phyloP scores from a whole-genome alignment of 495 filamentous ascomycete genomes.

The Penicillium coffeae region DNA sequence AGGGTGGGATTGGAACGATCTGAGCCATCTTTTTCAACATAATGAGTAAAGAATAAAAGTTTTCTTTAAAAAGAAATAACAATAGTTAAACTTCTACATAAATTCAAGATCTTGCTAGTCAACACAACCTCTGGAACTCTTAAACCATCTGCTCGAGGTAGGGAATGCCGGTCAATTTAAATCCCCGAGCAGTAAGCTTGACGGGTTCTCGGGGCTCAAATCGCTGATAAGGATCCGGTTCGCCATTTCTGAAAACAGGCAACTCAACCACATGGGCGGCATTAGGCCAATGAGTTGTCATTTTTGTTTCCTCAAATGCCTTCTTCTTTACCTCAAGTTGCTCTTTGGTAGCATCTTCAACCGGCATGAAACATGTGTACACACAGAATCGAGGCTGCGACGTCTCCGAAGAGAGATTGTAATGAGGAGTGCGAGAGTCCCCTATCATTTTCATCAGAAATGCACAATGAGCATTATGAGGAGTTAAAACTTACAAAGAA shows the following conservation, averaged over 20 bases:
- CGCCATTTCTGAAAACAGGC: slow-evolving; percentile 16
- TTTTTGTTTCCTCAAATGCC: slow-evolving; percentile 22
- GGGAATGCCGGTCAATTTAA: slow-evolving; percentile 27
- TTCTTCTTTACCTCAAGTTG: slow-evolving; percentile 22
- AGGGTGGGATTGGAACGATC: slow-evolving; percentile 17
- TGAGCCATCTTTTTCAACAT: slow-evolving; percentile 13
- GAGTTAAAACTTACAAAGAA: slow-evolving; percentile 20
- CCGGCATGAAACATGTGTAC: slow-evolving; percentile 29
- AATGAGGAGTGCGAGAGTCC: slow-evolving; percentile 32
- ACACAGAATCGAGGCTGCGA: slow-evolving; percentile 17
- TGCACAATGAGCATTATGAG: too few relatives aligned
- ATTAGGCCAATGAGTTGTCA: slow-evolving; percentile 18
- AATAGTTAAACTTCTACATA: too few relatives aligned
- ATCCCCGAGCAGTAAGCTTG: slow-evolving; percentile 20
- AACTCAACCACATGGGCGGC: slow-evolving; percentile 16
- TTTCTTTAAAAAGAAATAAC: too few relatives aligned
- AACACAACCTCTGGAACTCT: not conserved
- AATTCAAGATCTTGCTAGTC: too few relatives aligned
- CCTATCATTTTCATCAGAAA: slow-evolving; percentile 1
- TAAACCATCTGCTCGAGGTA: slow-evolving; percentile 17
- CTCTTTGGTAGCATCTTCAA: slow-evolving; percentile 21
- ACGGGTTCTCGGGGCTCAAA: slow-evolving; percentile 10
- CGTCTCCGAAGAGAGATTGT: slow-evolving; percentile 21
- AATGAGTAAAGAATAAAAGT: slow-evolving; percentile 7
- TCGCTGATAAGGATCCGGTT: slow-evolving; percentile 16